A percentile compares a stretch with the other conserved stretches of the same genome.
These are phyloP conservation scores for Medicago truncatula DNA, from an alignment of 306 rosid species.

Conservation along the genomic window MtrunA17r5.0-ANR NC_053044.1:9174001-9174500, in stretches of 20 bases:
- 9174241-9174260: constrained; percentile 1
- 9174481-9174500: constrained; percentile 59
- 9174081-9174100: not conserved
- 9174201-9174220: not conserved
- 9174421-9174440: constrained; percentile 57
- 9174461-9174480: constrained; percentile 92
- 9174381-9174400: constrained; percentile 53
- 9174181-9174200: not conserved
- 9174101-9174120: not conserved
- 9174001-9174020: constrained; percentile 4
- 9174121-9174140: not conserved
- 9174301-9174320: constrained; percentile 17
- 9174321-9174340: no score
- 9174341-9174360: constrained; percentile 52
- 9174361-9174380: constrained; percentile 53
- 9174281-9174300: constrained; percentile 28
- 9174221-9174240: not conserved
- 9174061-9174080: not conserved
- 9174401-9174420: constrained; percentile 50
- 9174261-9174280: constrained; percentile 2
- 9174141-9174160: not conserved
- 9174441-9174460: constrained; percentile 93
- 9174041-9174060: not conserved
- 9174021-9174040: not conserved
- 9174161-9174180: not conserved